These are phyloP conservation scores for Bryoglossum gracile DNA, from an alignment of 495 filamentous ascomycete species.

Conservation along the genomic window DNA sequence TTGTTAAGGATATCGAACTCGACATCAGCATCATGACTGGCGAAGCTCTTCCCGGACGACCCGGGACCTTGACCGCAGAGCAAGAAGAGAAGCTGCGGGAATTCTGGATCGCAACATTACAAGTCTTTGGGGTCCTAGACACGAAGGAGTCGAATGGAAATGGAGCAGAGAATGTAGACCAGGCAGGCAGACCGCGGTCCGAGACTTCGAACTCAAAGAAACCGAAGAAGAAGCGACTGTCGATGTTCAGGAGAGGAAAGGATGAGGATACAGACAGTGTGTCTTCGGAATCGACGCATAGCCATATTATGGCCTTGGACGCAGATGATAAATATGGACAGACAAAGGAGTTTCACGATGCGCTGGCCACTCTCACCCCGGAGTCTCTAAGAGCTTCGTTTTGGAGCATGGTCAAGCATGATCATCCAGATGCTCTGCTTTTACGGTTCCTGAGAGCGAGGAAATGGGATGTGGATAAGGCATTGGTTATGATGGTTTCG, in stretches of 20 bases:
- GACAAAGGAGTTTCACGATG: slow-evolving; percentile 75
- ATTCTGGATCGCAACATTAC: slow-evolving; percentile 72
- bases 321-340: slow-evolving; percentile 93
- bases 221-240: slow-evolving; percentile 61
- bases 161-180: slow-evolving; percentile 2
- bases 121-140: slow-evolving; percentile 64
- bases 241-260: slow-evolving; percentile 55
- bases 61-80: slow-evolving; percentile 80
- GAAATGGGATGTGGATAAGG: slow-evolving; percentile 94
- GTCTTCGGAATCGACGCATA: slow-evolving; percentile 25
- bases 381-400: slow-evolving; percentile 75
- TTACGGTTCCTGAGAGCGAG: slow-evolving; percentile 86
- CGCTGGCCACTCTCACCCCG: slow-evolving; percentile 64
- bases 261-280: slow-evolving; percentile 39
- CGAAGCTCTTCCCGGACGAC: slow-evolving; percentile 49
- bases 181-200: slow-evolving; percentile 8
- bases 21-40: slow-evolving; percentile 21
- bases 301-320: too few relatives aligned
- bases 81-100: slow-evolving; percentile 84
- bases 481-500: slow-evolving; percentile 86
- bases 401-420: slow-evolving; percentile 95
- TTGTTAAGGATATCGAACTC: slow-evolving; percentile 2
- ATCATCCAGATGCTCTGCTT: slow-evolving; percentile 82
- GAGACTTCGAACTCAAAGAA: slow-evolving; percentile 41
- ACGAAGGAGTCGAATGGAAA: slow-evolving; percentile 15